Evolutionary conservation across 805 yeast genomes (phyloP), one percentile per base, ranked within the genome.

Genomic region (Isabelozyma rhagii): DNA sequence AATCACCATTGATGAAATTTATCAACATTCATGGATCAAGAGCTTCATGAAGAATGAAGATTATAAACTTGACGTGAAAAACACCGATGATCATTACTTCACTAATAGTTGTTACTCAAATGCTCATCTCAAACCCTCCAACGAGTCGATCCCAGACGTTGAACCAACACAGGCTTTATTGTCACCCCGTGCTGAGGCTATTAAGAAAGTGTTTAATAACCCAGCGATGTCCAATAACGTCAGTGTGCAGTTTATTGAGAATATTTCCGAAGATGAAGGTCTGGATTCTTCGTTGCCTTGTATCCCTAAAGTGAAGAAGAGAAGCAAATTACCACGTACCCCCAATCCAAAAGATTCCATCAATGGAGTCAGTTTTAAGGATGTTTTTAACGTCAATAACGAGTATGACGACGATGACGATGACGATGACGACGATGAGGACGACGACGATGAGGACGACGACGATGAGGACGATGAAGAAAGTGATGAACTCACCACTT

Each of bases 1-100:
- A 58, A 86, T 84, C 55, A 80, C 87, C 2, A 78, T 87, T 42
- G 84, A 84, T 44, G 84, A 87, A 52, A 72, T 88, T 28, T 71
- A 87, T 56, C 64, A 73, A 14, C 92, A 88, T 63, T 90, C 91
- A 10, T 88, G 96, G 96, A 55, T 71, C 8, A 61, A 55, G 41
- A 57, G 50, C n/a, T 31, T 44, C 8, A 41, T 15, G 13, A 11
- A 15, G 21, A 45, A 54, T 15, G 34, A 39, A 13, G 38, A 31
- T 7, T 25, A 18, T n/a, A 34, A 18, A 9, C 18, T n/a, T 21
- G n/a, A 8, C n/a, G 15, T 29, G 36, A 29, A 15, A 29, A 18
- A 9, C 25, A 13, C 36, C 21, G 49, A 49, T n/a, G 39, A 41
- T 2, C 31, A 41, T 44, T 43, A 48, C 36, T 45, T 46, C 28